Evolutionary conservation across 2,329 filamentous ascomycete species (phyloP).

Genomic region (Alternaria longipes): DNA sequence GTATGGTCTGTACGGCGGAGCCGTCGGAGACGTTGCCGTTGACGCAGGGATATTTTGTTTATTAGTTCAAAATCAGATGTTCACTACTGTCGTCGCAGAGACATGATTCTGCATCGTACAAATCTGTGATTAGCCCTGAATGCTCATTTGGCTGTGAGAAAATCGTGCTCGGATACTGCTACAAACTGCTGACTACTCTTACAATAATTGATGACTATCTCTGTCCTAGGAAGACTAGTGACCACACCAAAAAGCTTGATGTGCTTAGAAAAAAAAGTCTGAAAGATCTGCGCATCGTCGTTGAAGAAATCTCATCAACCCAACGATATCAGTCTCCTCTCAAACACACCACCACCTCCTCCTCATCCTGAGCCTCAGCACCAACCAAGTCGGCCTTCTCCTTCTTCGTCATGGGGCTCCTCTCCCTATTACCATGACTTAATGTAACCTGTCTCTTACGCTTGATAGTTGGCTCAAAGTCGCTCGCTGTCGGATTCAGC

Average conservation of each 20-base stretch:
- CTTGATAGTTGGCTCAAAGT: conserved; percentile 33
- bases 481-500: conserved; percentile 12
- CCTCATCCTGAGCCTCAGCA: neutral
- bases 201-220: neutral
- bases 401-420: conserved; percentile 38
- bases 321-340: conserved; percentile 2
- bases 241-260: neutral
- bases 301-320: neutral
- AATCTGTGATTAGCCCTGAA: neutral
- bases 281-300: neutral
- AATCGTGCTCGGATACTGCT: neutral
- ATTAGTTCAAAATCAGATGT: conserved; percentile 55
- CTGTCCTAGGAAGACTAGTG: neutral
- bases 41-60: conserved; percentile 80
- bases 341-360: conserved; percentile 1
- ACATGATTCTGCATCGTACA: neutral
- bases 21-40: conserved; percentile 76
- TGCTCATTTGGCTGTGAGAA: neutral
- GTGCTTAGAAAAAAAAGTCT: neutral
- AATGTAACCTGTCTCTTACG: conserved; percentile 41
- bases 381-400: conserved; percentile 23
- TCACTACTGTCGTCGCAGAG: neutral
- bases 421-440: conserved; percentile 23
- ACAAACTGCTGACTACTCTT: neutral
- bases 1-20: conserved; percentile 75